Evolutionary conservation across 176 grass and related monocot genomes (phyloP), one percentile per base, ranked within the genome.

Genomic region (Tuctoria greenei): DNA sequence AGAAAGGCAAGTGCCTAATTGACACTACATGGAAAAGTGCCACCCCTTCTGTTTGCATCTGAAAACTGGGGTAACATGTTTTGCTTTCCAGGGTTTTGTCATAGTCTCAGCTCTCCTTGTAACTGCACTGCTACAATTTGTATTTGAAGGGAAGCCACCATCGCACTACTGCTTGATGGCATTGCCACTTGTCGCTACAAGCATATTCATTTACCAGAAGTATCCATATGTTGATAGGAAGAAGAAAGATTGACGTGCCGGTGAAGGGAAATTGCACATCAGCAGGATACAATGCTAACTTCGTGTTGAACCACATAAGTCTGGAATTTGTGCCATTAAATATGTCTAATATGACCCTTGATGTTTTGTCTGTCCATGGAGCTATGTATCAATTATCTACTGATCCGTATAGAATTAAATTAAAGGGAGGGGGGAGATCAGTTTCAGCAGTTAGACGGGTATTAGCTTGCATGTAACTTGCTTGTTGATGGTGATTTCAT

Each of bases 191-290:
- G 95, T 95, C 28, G 88, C 79, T 46, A 61, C 57, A 79, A 99
- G 95, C 85, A 99, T 99, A 64, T 94, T 94, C 85, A 90, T 99
- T 82, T 99, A 95, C 87, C 95, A 99, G 79, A 99, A 95, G 69
- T 90, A 95, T 86, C 95, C 95, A 23, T 90, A 99, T 73, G 64
- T 76, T 76, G 86, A 85, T 65, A 69, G 45, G 46, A 95, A 95
- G 95, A 95, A 99, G 84, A 88, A 99, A 85, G 91, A 92, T 61
- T 83, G 73, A 86, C 24, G 61, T 20, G 8, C 58, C 27, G 35
- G 50, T 28, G 68, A 67, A 66, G 61, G 84, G 67, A 84, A 70
- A 74, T 23, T 78, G 81, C 38, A 40, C 67, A 67, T 75, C 66
- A 40, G 25, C 26, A 1, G 42, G 37, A 34, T 38, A 25, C 67